Conservation (phyloP, 169 alveolate species). For the Eimeria maxima region DNA sequence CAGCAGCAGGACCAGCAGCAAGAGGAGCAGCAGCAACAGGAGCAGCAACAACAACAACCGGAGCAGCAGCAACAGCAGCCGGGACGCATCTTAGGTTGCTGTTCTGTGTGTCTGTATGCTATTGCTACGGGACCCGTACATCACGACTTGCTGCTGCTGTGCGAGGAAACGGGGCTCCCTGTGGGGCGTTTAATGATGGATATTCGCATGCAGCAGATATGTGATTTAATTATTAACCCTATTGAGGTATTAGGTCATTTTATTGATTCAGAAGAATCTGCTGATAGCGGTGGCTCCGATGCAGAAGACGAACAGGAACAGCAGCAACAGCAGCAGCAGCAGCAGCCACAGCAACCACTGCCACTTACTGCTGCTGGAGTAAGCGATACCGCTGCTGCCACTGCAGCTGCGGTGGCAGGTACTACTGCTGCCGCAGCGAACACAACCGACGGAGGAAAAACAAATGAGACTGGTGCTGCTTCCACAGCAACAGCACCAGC, state of each 20-base stretch:
- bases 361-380: not conserved
- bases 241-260: slow-evolving; percentile 76
- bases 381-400: not conserved
- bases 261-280: slow-evolving; percentile 14
- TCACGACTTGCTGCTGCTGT: slow-evolving; percentile 80
- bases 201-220: slow-evolving; percentile 82
- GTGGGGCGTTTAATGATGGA: slow-evolving; percentile 74
- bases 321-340: slow-evolving; percentile 35
- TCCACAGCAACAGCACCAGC: slow-evolving; percentile 7
- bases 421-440: not conserved
- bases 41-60: not conserved
- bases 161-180: not conserved
- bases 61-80: slow-evolving; percentile 26
- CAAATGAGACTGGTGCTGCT: not conserved
- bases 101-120: slow-evolving; percentile 61
- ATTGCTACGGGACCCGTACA: slow-evolving; percentile 84
- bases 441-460: not conserved
- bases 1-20: slow-evolving; percentile 1
- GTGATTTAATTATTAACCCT: slow-evolving; percentile 82
- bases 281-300: not conserved
- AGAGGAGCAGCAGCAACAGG: slow-evolving; percentile 19
- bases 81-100: slow-evolving; percentile 44
- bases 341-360: not conserved
- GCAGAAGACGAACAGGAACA: slow-evolving; percentile 30
- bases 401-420: not conserved